Evolutionary conservation across 805 yeast genomes (phyloP).

Genomic region (Saccharomycopsis synnaedendra): DNA sequence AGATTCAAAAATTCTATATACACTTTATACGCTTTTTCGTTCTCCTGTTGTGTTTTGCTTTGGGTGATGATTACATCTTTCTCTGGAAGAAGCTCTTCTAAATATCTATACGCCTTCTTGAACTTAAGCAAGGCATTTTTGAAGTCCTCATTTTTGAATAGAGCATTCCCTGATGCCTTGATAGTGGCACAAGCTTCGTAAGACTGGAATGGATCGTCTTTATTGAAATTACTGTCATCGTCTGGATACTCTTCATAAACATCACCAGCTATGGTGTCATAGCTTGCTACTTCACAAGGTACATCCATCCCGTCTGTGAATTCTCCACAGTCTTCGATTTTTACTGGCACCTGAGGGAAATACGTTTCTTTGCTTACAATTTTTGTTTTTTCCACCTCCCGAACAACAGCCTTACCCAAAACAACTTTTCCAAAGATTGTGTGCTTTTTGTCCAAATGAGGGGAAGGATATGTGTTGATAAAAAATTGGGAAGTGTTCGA

Average conservation of each 20-base stretch:
- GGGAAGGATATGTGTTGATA: conserved; percentile 55
- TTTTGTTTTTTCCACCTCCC: conserved; percentile 47
- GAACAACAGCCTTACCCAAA: conserved; percentile 56
- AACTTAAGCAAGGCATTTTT: conserved; percentile 52
- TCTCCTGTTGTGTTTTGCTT: conserved; percentile 7
- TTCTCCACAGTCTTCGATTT: conserved; percentile 47
- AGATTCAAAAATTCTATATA: conserved; percentile 35
- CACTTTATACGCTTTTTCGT: conserved; percentile 33
- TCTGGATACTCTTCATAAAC: conserved; percentile 69
- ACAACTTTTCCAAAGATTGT: conserved; percentile 65
- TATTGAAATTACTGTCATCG: conserved; percentile 50
- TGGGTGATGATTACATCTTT: conserved; percentile 27
- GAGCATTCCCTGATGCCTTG: conserved; percentile 53
- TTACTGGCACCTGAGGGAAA: conserved; percentile 29
- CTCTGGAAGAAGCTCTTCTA: conserved; percentile 66
- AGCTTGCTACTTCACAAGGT: conserved; percentile 55
- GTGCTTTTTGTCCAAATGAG: conserved; percentile 69
- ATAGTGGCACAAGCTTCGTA: conserved; percentile 41
- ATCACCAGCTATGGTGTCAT: conserved; percentile 53
- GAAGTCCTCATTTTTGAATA: conserved; percentile 42
- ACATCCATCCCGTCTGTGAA: conserved; percentile 44
- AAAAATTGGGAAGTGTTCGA: conserved; percentile 61
- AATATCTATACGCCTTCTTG: conserved; percentile 52
- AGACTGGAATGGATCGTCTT: conserved; percentile 43
- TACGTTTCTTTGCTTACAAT: conserved; percentile 31